A percentile compares a stretch with the other conserved stretches of the same genome.
These are phyloP conservation scores for Dichotomopilus funicola DNA, from an alignment of 2,329 filamentous ascomycete genomes.

Conservation along the genomic window DNA sequence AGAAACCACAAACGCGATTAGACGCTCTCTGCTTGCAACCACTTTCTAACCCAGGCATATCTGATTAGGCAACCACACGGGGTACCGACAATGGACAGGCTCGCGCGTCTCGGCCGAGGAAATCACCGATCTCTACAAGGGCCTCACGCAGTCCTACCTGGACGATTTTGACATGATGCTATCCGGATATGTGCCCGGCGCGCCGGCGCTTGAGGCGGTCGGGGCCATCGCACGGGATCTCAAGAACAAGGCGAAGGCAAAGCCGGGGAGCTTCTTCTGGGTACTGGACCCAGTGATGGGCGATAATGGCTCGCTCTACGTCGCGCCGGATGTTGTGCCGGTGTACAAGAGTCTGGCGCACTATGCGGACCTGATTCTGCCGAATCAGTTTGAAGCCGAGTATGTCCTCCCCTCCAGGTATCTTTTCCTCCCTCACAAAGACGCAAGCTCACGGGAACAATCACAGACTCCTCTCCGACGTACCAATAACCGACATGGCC, in stretches of 20 bases:
- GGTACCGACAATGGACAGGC: constrained; percentile 82
- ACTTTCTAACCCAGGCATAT: neutral
- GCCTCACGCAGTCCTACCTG: constrained; percentile 75
- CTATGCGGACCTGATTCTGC: constrained; percentile 84
- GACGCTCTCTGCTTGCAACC: neutral
- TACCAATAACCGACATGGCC: constrained; percentile 69
- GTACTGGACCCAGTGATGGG: constrained; percentile 98
- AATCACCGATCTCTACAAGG: constrained; percentile 76
- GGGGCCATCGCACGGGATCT: constrained; percentile 79
- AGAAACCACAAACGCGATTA: neutral
- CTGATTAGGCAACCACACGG: constrained; percentile 79
- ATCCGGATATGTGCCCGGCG: constrained; percentile 88
- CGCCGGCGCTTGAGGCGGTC: constrained; percentile 74
- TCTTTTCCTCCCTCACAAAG: too few relatives aligned
- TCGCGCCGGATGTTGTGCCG: constrained; percentile 83
- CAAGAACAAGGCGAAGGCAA: constrained; percentile 54
- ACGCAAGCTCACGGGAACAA: neutral
- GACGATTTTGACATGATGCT: constrained; percentile 91
- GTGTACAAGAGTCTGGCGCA: constrained; percentile 76
- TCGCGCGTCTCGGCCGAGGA: constrained; percentile 75
- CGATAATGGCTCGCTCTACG: constrained; percentile 86
- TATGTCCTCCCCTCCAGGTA: constrained; percentile 38
- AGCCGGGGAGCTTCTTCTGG: constrained; percentile 85
- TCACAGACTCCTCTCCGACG: constrained; percentile 72
- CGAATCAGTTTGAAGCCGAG: constrained; percentile 98